A percentile compares a stretch with the other conserved stretches of the same genome.
These are phyloP conservation scores for Gracilaria domingensis DNA, from an alignment of 23 red algal species.

Conservation along the genomic window DNA sequence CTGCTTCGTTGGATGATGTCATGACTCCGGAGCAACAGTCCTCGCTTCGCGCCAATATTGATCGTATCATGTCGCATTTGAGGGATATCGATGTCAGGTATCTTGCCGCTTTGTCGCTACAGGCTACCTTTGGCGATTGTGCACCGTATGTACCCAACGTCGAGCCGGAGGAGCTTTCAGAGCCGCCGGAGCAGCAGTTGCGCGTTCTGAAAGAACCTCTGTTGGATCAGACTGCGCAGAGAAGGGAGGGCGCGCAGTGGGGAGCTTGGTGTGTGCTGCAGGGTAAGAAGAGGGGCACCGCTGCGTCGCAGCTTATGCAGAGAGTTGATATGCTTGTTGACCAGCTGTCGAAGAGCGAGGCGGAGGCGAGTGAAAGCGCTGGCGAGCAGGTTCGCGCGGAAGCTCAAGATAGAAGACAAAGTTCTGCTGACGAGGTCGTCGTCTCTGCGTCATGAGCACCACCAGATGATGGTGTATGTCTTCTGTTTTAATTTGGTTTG, in stretches of 20 bases:
- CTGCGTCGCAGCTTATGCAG: constrained; percentile 51
- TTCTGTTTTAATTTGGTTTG: too few species aligned
- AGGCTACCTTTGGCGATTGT: constrained; percentile 75
- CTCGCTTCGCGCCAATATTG: constrained; percentile 37
- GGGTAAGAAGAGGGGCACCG: constrained; percentile 63
- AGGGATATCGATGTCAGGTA: constrained; percentile 57
- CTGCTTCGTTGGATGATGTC: constrained; percentile 54
- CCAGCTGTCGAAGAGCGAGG: constrained; percentile 66
- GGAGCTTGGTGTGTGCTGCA: constrained; percentile 79
- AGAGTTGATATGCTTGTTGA: constrained; percentile 57
- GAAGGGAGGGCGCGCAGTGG: constrained; percentile 76
- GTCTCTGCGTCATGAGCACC: neutral
- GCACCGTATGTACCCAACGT: constrained; percentile 42
- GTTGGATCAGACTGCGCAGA: constrained; percentile 37
- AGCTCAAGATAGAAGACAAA: neutral
- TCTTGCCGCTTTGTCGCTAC: constrained; percentile 70
- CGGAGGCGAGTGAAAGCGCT: neutral
- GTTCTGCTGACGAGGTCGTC: neutral
- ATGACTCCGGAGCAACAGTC: constrained; percentile 59
- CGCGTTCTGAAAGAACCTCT: constrained; percentile 56
- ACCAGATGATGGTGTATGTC: too few species aligned
- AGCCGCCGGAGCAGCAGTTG: neutral
- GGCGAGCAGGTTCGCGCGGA: neutral
- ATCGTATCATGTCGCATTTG: constrained; percentile 58
- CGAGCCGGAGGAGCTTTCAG: neutral